phyloP scores from a whole-genome alignment of 2,329 filamentous ascomycete genomes.

The Penicillium sp. region DNA sequence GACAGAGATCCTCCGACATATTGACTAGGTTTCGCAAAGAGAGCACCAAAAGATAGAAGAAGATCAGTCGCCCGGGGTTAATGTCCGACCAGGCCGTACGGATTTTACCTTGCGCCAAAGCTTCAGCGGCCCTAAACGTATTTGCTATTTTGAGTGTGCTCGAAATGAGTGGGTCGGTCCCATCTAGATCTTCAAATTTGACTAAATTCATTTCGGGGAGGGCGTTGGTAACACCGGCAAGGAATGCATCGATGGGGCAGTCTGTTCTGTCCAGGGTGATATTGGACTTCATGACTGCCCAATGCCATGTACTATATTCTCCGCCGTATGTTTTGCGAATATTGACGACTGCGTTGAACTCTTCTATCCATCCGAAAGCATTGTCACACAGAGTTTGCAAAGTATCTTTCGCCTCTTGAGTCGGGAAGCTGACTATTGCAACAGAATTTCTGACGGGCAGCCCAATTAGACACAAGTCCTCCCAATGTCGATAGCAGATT shows the following conservation, averaged over 20 bases:
- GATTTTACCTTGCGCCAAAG: conserved; percentile 13
- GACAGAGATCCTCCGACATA: conserved; percentile 17
- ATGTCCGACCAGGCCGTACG: conserved; percentile 7
- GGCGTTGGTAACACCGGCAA: conserved; percentile 7
- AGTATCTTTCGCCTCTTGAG: not conserved
- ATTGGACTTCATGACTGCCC: conserved; percentile 3
- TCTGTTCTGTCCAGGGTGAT: not conserved
- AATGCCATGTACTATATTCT: conserved; percentile 8
- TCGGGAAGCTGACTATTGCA: not conserved
- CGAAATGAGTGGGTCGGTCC: conserved; percentile 6
- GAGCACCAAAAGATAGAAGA: conserved; percentile 19
- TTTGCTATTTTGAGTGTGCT: conserved; percentile 15
- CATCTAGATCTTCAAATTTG: not conserved
- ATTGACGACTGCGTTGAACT: conserved; percentile 11
- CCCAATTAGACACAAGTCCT: conserved; percentile 19
- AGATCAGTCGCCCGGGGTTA: conserved; percentile 6
- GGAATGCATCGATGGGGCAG: not conserved
- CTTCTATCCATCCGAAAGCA: not conserved
- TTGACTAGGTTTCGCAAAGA: conserved; percentile 19
- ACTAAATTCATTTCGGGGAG: conserved; percentile 7
- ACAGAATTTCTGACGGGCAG: not conserved
- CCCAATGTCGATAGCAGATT: conserved; percentile 24
- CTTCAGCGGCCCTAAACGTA: conserved; percentile 18
- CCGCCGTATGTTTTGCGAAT: conserved; percentile 11
- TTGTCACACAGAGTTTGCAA: conserved; percentile 5